These are phyloP conservation scores for Suillus luteus DNA, from an alignment of 768 basidiomycete species.

Conservation along the genomic window DNA sequence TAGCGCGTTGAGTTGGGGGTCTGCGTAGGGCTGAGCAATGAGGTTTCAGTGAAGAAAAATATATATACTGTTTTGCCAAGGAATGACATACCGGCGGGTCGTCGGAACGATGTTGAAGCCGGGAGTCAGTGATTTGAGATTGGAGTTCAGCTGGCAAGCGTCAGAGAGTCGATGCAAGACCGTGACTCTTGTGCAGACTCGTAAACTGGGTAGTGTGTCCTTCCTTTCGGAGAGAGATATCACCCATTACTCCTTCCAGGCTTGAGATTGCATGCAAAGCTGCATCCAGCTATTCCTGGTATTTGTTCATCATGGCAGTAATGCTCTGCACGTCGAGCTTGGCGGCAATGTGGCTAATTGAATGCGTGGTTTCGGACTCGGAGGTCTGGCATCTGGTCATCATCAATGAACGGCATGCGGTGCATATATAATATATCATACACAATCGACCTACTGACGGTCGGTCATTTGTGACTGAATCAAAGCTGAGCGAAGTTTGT, in stretches of 20 bases:
- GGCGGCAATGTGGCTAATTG: too few species aligned
- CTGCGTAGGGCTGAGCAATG: background rate
- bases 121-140: slow-evolving; percentile 44
- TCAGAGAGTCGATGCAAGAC: slow-evolving; percentile 34
- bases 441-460: too few species aligned
- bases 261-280: slow-evolving; percentile 14
- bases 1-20: background rate
- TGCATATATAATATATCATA: too few species aligned
- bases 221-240: slow-evolving; percentile 18
- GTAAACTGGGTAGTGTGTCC: background rate
- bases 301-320: slow-evolving; percentile 1
- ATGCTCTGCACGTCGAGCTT: too few species aligned
- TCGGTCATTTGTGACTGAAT: too few species aligned
- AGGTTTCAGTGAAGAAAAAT: background rate
- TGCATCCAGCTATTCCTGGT: slow-evolving; percentile 19
- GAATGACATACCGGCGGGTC: background rate
- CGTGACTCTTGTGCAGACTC: slow-evolving; percentile 22
- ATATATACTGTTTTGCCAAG: background rate
- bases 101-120: slow-evolving; percentile 7
- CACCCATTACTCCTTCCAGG: slow-evolving; percentile 19
- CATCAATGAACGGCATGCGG: too few species aligned
- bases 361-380: too few species aligned
- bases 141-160: slow-evolving; percentile 47
- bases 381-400: too few species aligned
- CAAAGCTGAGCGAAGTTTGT: too few species aligned